Percentiles rank a stretch among this genome's conserved stretches.
These are phyloP conservation scores for Jaapia argillacea DNA, from an alignment of 768 basidiomycete species.

Conservation along the genomic window DNA sequence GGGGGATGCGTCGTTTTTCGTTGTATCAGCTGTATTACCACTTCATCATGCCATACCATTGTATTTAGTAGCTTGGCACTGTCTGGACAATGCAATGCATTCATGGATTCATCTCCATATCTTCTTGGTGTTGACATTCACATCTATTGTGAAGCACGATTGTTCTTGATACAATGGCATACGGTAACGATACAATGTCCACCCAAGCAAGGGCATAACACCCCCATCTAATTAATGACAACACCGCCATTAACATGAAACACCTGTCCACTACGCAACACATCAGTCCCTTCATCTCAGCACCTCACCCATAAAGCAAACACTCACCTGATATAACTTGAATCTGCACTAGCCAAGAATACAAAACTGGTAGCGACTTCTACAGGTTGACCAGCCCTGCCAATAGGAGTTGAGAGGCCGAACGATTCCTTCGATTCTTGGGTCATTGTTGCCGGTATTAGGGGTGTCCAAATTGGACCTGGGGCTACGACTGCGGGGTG, in stretches of 20 bases:
- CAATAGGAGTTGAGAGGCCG: constrained; percentile 27
- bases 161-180: too few species aligned
- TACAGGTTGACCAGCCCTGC: constrained; percentile 39
- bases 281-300: not conserved
- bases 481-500: constrained; percentile 28
- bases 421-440: constrained; percentile 22
- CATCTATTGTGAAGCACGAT: too few species aligned
- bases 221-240: constrained; percentile 19
- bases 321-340: constrained; percentile 31
- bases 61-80: too few species aligned
- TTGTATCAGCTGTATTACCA: too few species aligned
- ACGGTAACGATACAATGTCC: too few species aligned
- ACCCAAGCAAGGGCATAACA: too few species aligned
- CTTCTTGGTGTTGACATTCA: too few species aligned
- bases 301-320: not conserved
- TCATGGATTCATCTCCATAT: too few species aligned
- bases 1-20: too few species aligned
- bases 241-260: constrained; percentile 21
- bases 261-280: constrained; percentile 14
- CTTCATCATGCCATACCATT: too few species aligned
- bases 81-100: too few species aligned
- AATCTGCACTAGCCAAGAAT: constrained; percentile 36
- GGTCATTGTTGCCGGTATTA: constrained; percentile 29
- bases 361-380: constrained; percentile 39
- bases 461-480: constrained; percentile 40